Evolutionary conservation across 177 flowering plant species (phyloP).

Genomic region (Vitis hybrid): DNA sequence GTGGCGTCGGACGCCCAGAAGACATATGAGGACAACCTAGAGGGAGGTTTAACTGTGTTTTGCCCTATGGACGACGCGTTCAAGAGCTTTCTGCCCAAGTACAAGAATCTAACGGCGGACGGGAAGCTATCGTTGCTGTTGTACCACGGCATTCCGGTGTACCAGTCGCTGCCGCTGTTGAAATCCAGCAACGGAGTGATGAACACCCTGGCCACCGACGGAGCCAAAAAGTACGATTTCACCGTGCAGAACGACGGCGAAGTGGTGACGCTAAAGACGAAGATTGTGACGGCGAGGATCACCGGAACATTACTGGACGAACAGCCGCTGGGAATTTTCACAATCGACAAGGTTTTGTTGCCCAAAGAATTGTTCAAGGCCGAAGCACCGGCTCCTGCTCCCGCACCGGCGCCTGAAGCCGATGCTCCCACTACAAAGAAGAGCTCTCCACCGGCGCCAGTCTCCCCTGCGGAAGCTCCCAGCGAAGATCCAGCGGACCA

Average conservation of each 20-base stretch:
- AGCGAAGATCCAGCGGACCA: conserved; percentile 54
- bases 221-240: conserved; percentile 68
- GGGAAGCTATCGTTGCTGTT: conserved; percentile 53
- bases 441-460: conserved; percentile 28
- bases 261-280: conserved; percentile 69
- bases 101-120: conserved; percentile 64
- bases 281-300: conserved; percentile 59
- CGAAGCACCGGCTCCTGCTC: conserved; percentile 42
- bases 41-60: conserved; percentile 76
- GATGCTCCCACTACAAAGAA: conserved; percentile 18
- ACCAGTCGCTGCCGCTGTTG: conserved; percentile 56
- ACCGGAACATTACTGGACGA: conserved; percentile 66
- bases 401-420: conserved; percentile 64
- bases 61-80: conserved; percentile 72
- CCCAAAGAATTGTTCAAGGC: conserved; percentile 73
- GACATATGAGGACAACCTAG: conserved; percentile 44
- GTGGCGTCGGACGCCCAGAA: conserved; percentile 40
- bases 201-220: conserved; percentile 91
- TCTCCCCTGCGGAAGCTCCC: conserved; percentile 54
- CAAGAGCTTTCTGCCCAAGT: conserved; percentile 61
- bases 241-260: conserved; percentile 81
- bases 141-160: conserved; percentile 67
- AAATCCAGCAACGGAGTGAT: conserved; percentile 67
- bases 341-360: conserved; percentile 63
- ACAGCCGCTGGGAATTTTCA: conserved; percentile 65